Base-by-base conservation (phyloP, 2,329 filamentous ascomycete species). In the Diaporthe sp. region DNA sequence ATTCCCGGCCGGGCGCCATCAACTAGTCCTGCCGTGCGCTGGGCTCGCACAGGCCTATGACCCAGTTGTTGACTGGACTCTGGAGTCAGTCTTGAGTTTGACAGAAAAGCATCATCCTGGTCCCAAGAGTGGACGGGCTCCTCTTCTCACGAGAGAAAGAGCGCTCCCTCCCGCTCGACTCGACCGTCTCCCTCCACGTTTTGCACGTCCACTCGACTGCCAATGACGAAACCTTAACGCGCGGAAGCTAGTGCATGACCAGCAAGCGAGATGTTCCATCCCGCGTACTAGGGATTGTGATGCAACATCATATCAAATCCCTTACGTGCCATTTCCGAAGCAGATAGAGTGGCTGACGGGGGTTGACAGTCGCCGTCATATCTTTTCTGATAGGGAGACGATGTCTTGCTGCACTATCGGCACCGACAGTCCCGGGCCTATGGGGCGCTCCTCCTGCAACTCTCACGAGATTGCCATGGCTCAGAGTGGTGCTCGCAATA, bases 191-290 rank as follows among this genome's bases (percentile, higher is more conserved):
- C 46, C 46, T 53, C 65, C 65, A 68, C 65, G 65, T 68, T 68
- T 68, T 68, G 46, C 65, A 39, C 65, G 46, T 68, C 65, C 65
- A 68, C 25, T 53, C 65, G 22, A 53, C 65, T 53, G 46, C 46
- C 65, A 68, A 68, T 68, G 65, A 68, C 65, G 46, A 68, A 68
- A 68, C 65, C 65, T 68, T 55, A 68, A 39, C 46, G 65, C 65
- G 65, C 65, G 65, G 65, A 68, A 68, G 65, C 65, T 68, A 53
- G 65, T 37, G 65, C 46, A 53, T 53, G 46, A 68, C 65, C 65
- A 68, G 65, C 65, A 53, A 39, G 65, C 46, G 46, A 68, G 13
- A 68, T 68, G 65, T 68, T 68, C 65, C 46, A 68, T 68, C 65
- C 46, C 65, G 31, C 65, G 34, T 42, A n/a, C 65, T 68, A 68